These are phyloP conservation scores for Fusarium newnesense DNA, from an alignment of 2,329 filamentous ascomycete species.

Conservation along the genomic window DNA sequence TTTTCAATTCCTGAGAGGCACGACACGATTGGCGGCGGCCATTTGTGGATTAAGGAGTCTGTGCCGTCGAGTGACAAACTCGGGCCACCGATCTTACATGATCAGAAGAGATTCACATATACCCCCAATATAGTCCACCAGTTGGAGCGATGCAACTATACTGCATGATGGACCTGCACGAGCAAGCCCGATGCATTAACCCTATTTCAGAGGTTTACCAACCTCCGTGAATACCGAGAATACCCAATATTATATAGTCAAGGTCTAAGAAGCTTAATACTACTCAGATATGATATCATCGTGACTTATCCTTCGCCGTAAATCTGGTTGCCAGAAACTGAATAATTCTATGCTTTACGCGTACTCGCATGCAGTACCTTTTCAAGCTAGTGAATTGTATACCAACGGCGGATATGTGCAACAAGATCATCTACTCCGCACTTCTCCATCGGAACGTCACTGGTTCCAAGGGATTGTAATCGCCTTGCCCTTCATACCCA, in stretches of 20 bases:
- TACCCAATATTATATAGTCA: neutral
- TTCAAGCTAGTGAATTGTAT: too few species aligned
- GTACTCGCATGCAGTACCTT: neutral
- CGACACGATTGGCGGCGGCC: neutral
- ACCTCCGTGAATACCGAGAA: neutral
- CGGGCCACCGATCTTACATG: neutral
- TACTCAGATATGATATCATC: neutral
- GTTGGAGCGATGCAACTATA: neutral
- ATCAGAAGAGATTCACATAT: neutral
- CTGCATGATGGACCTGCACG: neutral
- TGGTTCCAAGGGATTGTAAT: neutral
- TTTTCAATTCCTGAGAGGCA: too few species aligned
- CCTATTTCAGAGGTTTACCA: neutral
- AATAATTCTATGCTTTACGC: neutral
- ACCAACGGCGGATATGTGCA: neutral
- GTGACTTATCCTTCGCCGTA: neutral
- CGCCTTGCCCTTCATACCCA: neutral
- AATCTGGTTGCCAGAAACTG: accelerated
- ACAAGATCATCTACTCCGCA: neutral
- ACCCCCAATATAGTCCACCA: conserved; percentile 6
- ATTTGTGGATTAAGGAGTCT: neutral
- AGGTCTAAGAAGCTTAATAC: too few species aligned
- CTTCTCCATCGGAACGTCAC: neutral
- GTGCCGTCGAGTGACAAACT: neutral
- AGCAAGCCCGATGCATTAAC: neutral